These are phyloP conservation scores for Tephrocybe sp. DNA, from an alignment of 768 basidiomycete species.

Conservation along the genomic window DNA sequence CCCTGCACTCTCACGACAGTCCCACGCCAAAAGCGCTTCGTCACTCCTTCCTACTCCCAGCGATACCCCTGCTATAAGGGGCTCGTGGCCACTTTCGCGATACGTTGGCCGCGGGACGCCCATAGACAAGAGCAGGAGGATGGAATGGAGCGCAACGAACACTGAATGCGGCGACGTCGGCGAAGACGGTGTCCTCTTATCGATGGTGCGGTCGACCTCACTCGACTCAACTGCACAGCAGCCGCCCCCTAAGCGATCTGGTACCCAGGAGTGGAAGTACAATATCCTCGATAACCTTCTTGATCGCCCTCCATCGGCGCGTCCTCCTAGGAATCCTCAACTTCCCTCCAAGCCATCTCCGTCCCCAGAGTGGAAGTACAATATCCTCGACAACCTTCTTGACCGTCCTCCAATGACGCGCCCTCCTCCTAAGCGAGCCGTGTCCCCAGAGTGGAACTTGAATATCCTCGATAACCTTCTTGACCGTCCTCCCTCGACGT, in stretches of 20 bases:
- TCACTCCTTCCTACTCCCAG: conserved; percentile 25
- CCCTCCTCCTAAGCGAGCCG: conserved; percentile 11
- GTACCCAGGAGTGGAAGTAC: conserved; percentile 37
- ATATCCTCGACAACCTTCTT: conserved; percentile 19
- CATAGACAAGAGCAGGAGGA: conserved; percentile 38
- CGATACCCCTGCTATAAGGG: conserved; percentile 27
- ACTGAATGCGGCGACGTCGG: conserved; percentile 33
- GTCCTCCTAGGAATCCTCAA: conserved; percentile 7
- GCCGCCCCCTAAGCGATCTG: conserved; percentile 26
- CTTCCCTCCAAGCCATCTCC: conserved; percentile 27
- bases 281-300: conserved; percentile 19
- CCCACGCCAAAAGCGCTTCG: conserved; percentile 24
- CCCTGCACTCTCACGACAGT: conserved; percentile 20
- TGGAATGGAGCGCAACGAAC: conserved; percentile 42
- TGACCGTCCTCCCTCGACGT: conserved; percentile 29
- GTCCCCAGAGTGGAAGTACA: conserved; percentile 36
- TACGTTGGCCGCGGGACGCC: conserved; percentile 50
- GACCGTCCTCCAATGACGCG: conserved; percentile 31
- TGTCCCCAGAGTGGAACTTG: conserved; percentile 38
- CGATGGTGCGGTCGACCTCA: conserved; percentile 33
- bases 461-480: conserved; percentile 19
- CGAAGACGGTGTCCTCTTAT: conserved; percentile 45
- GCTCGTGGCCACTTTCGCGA: conserved; percentile 42
- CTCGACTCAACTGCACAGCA: conserved; percentile 31
- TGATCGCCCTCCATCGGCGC: conserved; percentile 29